Base-by-base conservation (phyloP, 2,329 filamentous ascomycete genomes). In the Paecilomyces variotii region DNA sequence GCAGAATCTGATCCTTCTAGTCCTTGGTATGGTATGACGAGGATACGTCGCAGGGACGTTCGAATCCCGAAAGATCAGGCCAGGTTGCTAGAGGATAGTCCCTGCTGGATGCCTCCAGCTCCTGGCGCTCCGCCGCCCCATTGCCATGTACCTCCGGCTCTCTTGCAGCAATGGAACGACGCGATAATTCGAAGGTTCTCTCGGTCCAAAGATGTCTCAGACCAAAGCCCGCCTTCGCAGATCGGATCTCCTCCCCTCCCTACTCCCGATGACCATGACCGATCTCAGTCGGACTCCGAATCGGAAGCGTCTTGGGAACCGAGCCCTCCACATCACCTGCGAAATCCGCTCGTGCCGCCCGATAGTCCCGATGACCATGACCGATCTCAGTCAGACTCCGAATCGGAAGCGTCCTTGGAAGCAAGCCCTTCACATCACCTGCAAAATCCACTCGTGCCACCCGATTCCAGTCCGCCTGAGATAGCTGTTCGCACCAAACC, bases 51-150 rank as follows among this genome's bases (percentile, higher is more conserved):
- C 19, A 69, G 65, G 51, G 77, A 81, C 62, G 67, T 80, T 32
- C 71, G 65, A 26, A 79, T 84, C 56, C 75, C 80, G 1, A 71
- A 68, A 27, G 74, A 80, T 14, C 85, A 87, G 63, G 65, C 69
- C 51, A 63, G 72, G 7, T 70, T 87, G 4, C 69, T 87, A 1
- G 74, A 78, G 4, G 67, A 73, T 10, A 60, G 70, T 4, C 72
- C 78, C 14, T 80, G 66, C 57, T 74, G 71, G 74, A 63, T 75
- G 56, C 72, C 74, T 39, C 67, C 72, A n/a, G 59, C 62, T n/a
- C 54, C 68, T 1, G 71, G 72, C 12, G 60, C 65, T 12, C 57
- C 57, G 12, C 54, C 59, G 34, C 68, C 69, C 24, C 65, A 64
- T 30, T 70, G 67, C 2, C 67, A 73, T 63, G 72, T 76, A 28